A percentile compares a stretch with the other conserved stretches of the same genome.
phyloP scores from a whole-genome alignment of 345 rosid genomes.

The Stellera chamaejasme region DNA sequence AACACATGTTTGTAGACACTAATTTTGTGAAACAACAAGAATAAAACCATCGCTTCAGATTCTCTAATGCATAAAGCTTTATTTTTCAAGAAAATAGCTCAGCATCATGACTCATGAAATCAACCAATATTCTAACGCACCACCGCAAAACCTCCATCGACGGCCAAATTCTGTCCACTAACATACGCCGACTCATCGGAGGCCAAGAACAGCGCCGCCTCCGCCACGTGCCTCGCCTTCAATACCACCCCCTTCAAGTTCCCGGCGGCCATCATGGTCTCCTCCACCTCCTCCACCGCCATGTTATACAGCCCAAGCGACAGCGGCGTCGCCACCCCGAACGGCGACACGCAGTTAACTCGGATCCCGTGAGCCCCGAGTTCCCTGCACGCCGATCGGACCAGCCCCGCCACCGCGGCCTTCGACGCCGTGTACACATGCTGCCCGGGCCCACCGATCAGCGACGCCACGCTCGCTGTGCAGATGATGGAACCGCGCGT shows the following conservation, averaged over 20 bases:
- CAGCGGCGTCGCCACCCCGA: conserved; percentile 67
- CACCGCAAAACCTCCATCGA: conserved; percentile 76
- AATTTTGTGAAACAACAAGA: too few relatives aligned
- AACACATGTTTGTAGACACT: too few relatives aligned
- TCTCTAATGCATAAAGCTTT: too few relatives aligned
- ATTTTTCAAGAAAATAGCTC: too few relatives aligned
- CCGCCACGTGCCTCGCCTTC: conserved; percentile 64
- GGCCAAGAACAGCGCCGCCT: conserved; percentile 71
- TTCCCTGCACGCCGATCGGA: conserved; percentile 55
- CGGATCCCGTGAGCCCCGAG: conserved; percentile 68
- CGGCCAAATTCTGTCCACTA: conserved; percentile 69
- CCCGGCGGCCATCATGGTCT: conserved; percentile 20
- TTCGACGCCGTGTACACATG: conserved; percentile 72
- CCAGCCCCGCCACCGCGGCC: conserved; percentile 62
- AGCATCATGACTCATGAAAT: too few relatives aligned
- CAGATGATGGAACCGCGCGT: conserved; percentile 65
- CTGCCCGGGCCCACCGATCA: conserved; percentile 54
- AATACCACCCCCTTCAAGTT: conserved; percentile 56
- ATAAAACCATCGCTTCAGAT: too few relatives aligned
- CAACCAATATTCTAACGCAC: conserved; percentile 5
- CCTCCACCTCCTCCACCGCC: conserved; percentile 38
- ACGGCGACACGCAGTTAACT: conserved; percentile 71
- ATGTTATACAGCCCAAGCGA: conserved; percentile 40
- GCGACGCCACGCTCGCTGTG: conserved; percentile 51
- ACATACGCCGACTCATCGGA: conserved; percentile 67